Base-by-base conservation (phyloP, 1,139 yeast species). In the Scheffersomyces lignicola region DNA sequence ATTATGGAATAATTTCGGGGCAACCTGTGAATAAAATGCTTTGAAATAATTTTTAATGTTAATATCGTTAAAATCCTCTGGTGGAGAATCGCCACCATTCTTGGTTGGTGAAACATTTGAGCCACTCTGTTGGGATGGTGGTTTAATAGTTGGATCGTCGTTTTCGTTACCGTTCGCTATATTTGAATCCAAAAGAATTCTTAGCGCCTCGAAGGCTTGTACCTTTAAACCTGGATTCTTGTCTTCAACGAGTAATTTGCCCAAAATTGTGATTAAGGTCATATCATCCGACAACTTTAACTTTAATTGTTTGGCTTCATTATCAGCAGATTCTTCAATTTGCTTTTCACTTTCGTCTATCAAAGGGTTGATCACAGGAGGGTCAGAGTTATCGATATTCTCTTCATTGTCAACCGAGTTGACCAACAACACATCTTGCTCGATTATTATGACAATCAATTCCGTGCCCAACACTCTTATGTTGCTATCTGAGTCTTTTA, bases 181-280 rank as follows among this genome's bases (percentile, higher is more conserved):
- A 36, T 71, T 72, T 2, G 88, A 80, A 49, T 84, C 92, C 11
- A 88, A 63, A 26, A 89, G 60, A 1, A 82, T 78, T 49, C 81
- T 80, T 32, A 90, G 61, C 0, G 96, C 95, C 58, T 89, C 96
- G 42, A 78, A 79, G 1, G 92, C 85, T 55, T 89, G 97, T 4
- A 83, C 76, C 52, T 85, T 82, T 33, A 89, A 61, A 0, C 95
- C 95, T 5, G 83, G 73, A 44, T 82, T 80, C 24, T 69, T 65
- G 41, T 86, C 95, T 17, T 73, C 69, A 3, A 82, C 60, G 17
- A 90, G 58, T 20, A 89, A 69, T 31, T 78, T 72, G 1, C 86
- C 73, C 30, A 90, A 60, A 6, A 83, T 75, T 10, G 69, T 58
- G 24, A 85, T 62, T 34, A 87, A 58, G 0, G 84, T 73, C 76